phyloP scores from a whole-genome alignment of 2,329 filamentous ascomycete species.

The Oidium heveae region DNA sequence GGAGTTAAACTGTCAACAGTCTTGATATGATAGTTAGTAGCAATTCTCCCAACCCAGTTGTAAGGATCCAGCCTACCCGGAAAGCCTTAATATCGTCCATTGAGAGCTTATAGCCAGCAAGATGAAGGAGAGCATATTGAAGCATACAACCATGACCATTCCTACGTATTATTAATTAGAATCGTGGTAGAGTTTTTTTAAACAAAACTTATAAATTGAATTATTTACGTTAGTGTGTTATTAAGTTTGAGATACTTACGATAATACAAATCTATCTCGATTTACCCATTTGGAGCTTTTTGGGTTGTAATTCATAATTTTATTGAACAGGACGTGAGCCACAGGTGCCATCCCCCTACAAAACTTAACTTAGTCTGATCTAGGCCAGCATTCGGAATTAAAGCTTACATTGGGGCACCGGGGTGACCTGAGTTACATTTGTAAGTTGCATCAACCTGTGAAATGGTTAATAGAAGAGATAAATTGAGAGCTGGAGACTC shows the following conservation, averaged over 20 bases:
- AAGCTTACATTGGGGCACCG: constrained; percentile 79
- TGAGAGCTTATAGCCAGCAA: constrained; percentile 70
- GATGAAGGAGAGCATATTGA: constrained; percentile 91
- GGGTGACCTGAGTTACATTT: constrained; percentile 95
- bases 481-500: not conserved
- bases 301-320: constrained; percentile 98
- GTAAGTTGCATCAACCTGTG: constrained; percentile 87
- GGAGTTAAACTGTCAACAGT: constrained; percentile 52
- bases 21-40: constrained; percentile 11
- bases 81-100: constrained; percentile 90
- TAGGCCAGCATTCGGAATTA: not conserved
- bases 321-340: constrained; percentile 93
- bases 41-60: not conserved
- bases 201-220: not conserved
- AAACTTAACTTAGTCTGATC: not conserved
- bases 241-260: constrained; percentile 35
- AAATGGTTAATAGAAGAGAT: constrained; percentile 3
- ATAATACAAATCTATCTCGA: constrained; percentile 95
- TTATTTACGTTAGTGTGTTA: not conserved
- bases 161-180: constrained; percentile 20
- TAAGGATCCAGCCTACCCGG: constrained; percentile 38
- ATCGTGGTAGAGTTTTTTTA: not conserved
- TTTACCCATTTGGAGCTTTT: constrained; percentile 96
- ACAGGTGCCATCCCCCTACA: constrained; percentile 64
- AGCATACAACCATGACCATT: constrained; percentile 99